Conservation (phyloP, 2,329 filamentous ascomycete species). For the Bipolaris cookei region DNA sequence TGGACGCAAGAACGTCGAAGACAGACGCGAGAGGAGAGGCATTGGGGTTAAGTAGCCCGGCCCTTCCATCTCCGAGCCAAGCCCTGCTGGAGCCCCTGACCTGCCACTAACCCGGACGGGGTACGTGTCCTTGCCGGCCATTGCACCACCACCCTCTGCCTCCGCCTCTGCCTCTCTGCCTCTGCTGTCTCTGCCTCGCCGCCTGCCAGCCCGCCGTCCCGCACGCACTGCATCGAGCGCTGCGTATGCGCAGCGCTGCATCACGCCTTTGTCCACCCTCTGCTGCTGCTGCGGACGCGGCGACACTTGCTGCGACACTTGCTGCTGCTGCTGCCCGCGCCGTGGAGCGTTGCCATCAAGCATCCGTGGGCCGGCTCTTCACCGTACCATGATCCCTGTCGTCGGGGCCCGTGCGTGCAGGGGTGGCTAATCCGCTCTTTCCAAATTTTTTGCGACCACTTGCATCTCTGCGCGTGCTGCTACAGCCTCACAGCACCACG, state of each 20-base stretch:
- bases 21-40: conserved; percentile 26
- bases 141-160: conserved; percentile 9
- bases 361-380: conserved; percentile 2
- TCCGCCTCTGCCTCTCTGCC: not conserved
- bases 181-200: not conserved
- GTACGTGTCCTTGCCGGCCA: conserved; percentile 23
- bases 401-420: conserved; percentile 13
- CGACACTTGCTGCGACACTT: no score
- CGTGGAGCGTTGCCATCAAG: conserved; percentile 1
- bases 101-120: conserved; percentile 25
- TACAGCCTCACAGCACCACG: conserved; percentile 30
- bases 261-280: no score
- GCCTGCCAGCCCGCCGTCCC: not conserved
- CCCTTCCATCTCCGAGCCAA: conserved; percentile 29
- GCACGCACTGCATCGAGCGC: no score
- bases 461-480: conserved; percentile 26
- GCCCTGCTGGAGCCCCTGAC: conserved; percentile 38
- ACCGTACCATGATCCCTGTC: conserved; percentile 19
- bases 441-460: conserved; percentile 27
- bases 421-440: conserved; percentile 21
- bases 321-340: not conserved
- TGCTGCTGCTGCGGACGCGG: not conserved
- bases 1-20: conserved; percentile 26
- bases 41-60: conserved; percentile 30
- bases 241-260: not conserved